phyloP scores from a whole-genome alignment of 805 yeast species.

The Cyberlindnera americana region DNA sequence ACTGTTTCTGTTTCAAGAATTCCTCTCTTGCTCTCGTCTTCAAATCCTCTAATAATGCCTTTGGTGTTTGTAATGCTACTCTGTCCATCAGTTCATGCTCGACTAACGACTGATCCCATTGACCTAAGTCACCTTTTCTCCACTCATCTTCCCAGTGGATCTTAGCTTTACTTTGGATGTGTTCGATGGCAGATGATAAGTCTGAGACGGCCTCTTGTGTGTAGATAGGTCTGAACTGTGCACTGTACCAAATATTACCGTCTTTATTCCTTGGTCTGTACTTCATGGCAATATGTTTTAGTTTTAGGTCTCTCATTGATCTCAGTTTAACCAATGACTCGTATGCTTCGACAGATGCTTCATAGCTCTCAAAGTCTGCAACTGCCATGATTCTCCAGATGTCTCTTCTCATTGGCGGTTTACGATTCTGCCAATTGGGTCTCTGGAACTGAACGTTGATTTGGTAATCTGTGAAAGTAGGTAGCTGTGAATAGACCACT shows the following conservation, averaged over 20 bases:
- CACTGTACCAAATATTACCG: slow-evolving; percentile 82
- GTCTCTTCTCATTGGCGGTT: slow-evolving; percentile 77
- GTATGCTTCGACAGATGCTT: slow-evolving; percentile 67
- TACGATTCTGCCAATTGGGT: slow-evolving; percentile 87
- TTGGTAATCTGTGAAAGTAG: slow-evolving; percentile 45
- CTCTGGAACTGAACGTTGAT: slow-evolving; percentile 62
- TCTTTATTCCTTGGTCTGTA: slow-evolving; percentile 70
- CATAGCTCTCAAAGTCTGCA: slow-evolving; percentile 58
- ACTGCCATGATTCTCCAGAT: slow-evolving; percentile 91
- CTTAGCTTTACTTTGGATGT: slow-evolving; percentile 40
- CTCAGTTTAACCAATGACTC: slow-evolving; percentile 72
- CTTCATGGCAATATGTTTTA: slow-evolving; percentile 55
- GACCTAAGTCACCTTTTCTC: slow-evolving; percentile 76
- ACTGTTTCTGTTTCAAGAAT: slow-evolving; percentile 16
- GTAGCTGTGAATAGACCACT: slow-evolving; percentile 83
- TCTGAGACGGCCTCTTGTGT: slow-evolving; percentile 92
- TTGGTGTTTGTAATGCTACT: slow-evolving; percentile 58
- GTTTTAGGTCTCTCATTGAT: slow-evolving; percentile 63
- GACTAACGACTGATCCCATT: slow-evolving; percentile 63
- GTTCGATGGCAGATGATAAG: slow-evolving; percentile 64
- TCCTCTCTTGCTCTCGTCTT: slow-evolving; percentile 30
- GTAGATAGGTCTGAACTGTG: slow-evolving; percentile 86
- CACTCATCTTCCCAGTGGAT: slow-evolving; percentile 83
- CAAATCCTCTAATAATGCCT: slow-evolving; percentile 60
- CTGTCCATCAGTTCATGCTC: slow-evolving; percentile 58